Conservation (phyloP, 805 yeast species). For the Candida chilensis region DNA sequence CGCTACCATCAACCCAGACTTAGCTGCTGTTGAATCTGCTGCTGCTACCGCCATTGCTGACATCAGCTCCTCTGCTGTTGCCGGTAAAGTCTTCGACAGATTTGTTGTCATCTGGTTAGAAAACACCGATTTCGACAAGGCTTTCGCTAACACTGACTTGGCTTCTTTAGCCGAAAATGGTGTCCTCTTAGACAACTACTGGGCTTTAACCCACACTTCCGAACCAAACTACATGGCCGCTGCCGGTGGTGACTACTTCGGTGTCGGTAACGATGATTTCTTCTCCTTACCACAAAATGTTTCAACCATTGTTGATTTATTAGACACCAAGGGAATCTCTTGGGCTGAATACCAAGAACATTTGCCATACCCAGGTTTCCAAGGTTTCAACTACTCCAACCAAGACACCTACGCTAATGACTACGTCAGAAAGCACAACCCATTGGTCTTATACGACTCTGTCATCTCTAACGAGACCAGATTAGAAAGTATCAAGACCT, state of each 20-base stretch:
- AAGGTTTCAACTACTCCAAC: conserved; percentile 35
- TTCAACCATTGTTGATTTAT: conserved; percentile 36
- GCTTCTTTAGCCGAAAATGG: conserved; percentile 33
- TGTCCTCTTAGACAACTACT: conserved; percentile 38
- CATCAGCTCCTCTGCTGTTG: conserved; percentile 20
- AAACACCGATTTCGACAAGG: conserved; percentile 43
- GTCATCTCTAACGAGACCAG: conserved; percentile 23
- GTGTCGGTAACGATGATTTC: conserved; percentile 36
- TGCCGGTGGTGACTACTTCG: conserved; percentile 42
- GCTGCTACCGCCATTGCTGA: conserved; percentile 21
- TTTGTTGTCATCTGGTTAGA: conserved; percentile 38
- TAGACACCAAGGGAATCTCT: conserved; percentile 33
- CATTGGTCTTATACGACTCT: conserved; percentile 31
- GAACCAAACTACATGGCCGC: conserved; percentile 45
- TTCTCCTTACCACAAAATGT: conserved; percentile 33
- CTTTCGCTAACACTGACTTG: conserved; percentile 32
- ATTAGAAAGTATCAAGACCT: conserved; percentile 34
- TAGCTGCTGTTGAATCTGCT: conserved; percentile 17
- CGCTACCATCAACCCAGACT: conserved; percentile 17
- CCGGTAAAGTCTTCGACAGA: conserved; percentile 29
- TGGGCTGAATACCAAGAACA: conserved; percentile 50
- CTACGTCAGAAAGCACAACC: conserved; percentile 46
- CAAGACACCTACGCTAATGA: conserved; percentile 32
- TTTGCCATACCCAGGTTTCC: conserved; percentile 42
- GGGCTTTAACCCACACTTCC: conserved; percentile 43